Conservation (phyloP, 768 basidiomycete genomes). For the Boletus sp. region DNA sequence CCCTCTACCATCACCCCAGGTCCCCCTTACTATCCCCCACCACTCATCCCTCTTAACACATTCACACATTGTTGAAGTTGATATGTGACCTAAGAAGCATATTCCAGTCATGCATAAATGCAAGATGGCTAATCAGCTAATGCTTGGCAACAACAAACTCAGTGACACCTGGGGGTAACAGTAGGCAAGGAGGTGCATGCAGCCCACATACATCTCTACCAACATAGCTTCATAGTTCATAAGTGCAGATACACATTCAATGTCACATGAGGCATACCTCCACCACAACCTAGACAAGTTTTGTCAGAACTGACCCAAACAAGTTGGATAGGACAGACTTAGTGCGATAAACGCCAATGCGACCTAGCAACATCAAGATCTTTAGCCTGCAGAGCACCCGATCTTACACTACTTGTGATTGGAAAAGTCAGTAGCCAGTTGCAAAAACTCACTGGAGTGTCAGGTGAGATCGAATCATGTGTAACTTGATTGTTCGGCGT, state of each 20-base stretch:
- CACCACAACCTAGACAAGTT: conserved; percentile 23
- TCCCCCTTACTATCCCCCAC: too few relatives aligned
- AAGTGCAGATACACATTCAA: background rate
- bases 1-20: too few relatives aligned
- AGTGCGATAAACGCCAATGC: conserved; percentile 29
- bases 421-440: conserved; percentile 30
- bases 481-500: background rate
- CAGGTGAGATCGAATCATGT: background rate
- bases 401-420: conserved; percentile 27
- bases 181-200: background rate
- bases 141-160: too few relatives aligned
- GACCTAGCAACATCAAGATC: conserved; percentile 14
- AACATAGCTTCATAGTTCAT: conserved; percentile 27
- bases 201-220: conserved; percentile 28
- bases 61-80: too few relatives aligned
- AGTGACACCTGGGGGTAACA: too few relatives aligned
- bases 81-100: too few relatives aligned
- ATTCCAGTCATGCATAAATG: too few relatives aligned
- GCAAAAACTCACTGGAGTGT: conserved; percentile 30
- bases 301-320: background rate
- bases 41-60: too few relatives aligned
- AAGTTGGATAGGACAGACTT: conserved; percentile 12
- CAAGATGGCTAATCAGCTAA: too few relatives aligned
- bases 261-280: conserved; percentile 19
- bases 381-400: background rate